A percentile compares a stretch with the other conserved stretches of the same genome.
phyloP scores from a whole-genome alignment of 441 rosid species.

The Mallotus repandus region DNA sequence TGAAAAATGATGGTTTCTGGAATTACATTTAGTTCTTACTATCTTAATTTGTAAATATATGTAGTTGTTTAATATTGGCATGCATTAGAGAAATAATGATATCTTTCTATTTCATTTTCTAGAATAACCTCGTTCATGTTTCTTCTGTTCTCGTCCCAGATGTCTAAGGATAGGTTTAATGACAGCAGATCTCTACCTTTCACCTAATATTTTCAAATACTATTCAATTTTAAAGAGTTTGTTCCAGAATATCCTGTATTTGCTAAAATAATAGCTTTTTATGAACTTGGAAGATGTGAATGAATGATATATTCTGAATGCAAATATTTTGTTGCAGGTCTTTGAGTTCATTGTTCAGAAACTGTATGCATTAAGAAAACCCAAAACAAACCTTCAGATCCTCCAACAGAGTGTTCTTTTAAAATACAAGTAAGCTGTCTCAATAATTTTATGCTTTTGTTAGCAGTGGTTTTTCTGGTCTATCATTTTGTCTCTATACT shows the following conservation, averaged over 20 bases:
- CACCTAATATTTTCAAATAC: neutral
- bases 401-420: constrained; percentile 98
- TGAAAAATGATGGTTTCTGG: neutral
- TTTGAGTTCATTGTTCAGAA: constrained; percentile 98
- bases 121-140: neutral
- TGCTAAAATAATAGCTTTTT: neutral
- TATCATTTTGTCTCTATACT: neutral
- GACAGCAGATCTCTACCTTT: neutral
- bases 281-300: neutral
- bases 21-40: no score
- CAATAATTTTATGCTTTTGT: neutral
- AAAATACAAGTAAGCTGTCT: constrained; percentile 82
- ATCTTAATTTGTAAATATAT: no score
- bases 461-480: neutral
- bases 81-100: neutral
- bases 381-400: constrained; percentile 98
- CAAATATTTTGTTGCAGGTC: constrained; percentile 47
- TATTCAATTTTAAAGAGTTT: neutral
- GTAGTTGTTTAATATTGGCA: neutral
- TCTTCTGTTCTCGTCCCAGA: neutral
- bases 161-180: neutral
- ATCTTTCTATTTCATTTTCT: neutral
- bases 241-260: neutral
- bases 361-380: constrained; percentile 96
- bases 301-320: neutral